Conservation (phyloP, 257 asterid species). For the Gynochthodes officinalis region DNA sequence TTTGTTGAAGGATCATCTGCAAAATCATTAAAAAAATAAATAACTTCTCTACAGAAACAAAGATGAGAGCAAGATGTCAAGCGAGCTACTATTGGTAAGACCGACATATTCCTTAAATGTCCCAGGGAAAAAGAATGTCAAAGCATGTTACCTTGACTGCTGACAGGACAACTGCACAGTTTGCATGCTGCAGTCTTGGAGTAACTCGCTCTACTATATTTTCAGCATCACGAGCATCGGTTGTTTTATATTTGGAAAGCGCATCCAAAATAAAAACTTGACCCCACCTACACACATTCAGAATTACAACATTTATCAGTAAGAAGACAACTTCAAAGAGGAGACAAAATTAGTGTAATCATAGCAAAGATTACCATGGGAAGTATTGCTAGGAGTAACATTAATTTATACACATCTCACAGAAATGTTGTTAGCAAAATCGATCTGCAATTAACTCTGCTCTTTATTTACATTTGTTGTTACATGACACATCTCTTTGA, state of each 20-base stretch:
- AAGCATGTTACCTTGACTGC: slow-evolving; percentile 66
- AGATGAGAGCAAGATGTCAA: not conserved
- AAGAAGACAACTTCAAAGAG: not conserved
- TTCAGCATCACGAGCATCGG: slow-evolving; percentile 99
- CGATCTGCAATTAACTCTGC: not conserved
- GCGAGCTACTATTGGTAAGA: not conserved
- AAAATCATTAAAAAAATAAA: slow-evolving; percentile 22
- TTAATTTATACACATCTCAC: not conserved
- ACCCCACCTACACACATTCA: slow-evolving; percentile 78
- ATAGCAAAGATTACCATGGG: not conserved
- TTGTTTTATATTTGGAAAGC: slow-evolving; percentile 90
- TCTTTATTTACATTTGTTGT: not conserved
- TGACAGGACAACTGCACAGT: slow-evolving; percentile 98
- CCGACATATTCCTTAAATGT: not conserved
- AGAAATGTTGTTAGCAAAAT: not conserved
- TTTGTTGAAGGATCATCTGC: slow-evolving; percentile 99
- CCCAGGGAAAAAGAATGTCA: not conserved
- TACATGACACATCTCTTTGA: not conserved
- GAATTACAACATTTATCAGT: slow-evolving; percentile 3
- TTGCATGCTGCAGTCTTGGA: slow-evolving; percentile 97
- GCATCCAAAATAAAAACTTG: slow-evolving; percentile 99
- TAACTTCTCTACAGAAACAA: not conserved
- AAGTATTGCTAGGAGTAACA: not conserved
- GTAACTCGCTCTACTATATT: slow-evolving; percentile 95
- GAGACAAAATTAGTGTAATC: not conserved